A percentile compares a stretch with the other conserved stretches of the same genome.
Conservation (phyloP, 116 monocot species). For the Iris pallida region DNA sequence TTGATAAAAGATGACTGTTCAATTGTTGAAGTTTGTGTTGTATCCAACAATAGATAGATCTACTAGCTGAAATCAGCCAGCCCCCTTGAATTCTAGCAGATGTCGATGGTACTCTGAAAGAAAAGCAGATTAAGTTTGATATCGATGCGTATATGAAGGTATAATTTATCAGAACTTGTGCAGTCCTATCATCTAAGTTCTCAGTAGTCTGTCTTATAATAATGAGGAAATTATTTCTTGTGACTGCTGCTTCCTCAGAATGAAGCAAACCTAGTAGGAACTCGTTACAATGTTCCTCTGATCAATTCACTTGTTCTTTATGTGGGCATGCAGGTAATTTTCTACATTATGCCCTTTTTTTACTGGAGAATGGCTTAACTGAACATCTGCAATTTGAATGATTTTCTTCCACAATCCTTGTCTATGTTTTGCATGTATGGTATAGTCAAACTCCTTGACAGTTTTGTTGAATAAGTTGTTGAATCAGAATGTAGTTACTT, state of each 20-base stretch:
- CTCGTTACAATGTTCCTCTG: constrained; percentile 89
- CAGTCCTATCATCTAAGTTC: too few species aligned
- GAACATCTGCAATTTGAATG: too few species aligned
- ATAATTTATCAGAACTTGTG: background rate
- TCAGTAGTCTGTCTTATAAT: too few species aligned
- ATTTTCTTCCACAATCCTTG: too few species aligned
- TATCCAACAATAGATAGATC: constrained; percentile 64
- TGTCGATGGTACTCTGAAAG: constrained; percentile 74
- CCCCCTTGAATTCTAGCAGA: constrained; percentile 86
- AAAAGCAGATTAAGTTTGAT: constrained; percentile 74
- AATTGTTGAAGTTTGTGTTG: background rate
- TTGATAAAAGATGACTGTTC: background rate
- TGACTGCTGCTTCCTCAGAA: constrained; percentile 59
- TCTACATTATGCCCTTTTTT: too few species aligned
- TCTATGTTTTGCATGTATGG: too few species aligned
- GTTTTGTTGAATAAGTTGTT: too few species aligned
- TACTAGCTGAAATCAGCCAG: constrained; percentile 78
- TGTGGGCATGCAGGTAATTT: constrained; percentile 90
- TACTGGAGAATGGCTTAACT: too few species aligned
- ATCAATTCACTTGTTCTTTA: constrained; percentile 97
- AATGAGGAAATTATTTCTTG: too few species aligned
- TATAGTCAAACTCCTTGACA: too few species aligned
- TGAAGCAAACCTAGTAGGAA: constrained; percentile 65
- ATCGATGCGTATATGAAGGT: constrained; percentile 96
- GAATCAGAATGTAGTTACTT: too few species aligned